Base-by-base conservation (phyloP, 495 filamentous ascomycete genomes). In the Trichoderma asperelloides region DNA sequence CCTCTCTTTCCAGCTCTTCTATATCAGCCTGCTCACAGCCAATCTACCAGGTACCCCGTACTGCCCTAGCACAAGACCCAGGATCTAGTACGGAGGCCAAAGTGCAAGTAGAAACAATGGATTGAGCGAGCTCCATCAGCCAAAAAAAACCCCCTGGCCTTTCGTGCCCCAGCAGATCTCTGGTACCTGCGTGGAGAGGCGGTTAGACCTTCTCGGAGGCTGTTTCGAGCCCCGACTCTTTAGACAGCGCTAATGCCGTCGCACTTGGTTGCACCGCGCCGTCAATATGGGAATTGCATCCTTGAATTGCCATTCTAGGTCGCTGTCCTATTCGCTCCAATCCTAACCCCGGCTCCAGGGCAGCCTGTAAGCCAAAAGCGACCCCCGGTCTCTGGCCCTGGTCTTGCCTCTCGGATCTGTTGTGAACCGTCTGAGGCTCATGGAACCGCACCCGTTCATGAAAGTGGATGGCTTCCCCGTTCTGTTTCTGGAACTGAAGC, bases 351-450 rank as follows among this genome's bases (percentile, higher is more conserved):
- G 9, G 55, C 27, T 57, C 21, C 27, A 13, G 12, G 55, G 27
- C 27, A 5, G 23, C 55, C 55, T 30, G 23, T 30, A 60, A 16
- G 55, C 27, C 55, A 28, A 30, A 30, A 60, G 11, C 13, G 43
- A 15, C 27, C 55, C 55, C 55, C 55, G 11, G 55, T 60, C 27
- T 28, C 23, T 60, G 55, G 55, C 55, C 55, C 55, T 60, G 55
- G 55, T 60, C 28, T 16, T 60, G 55, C 25, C 28, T 13, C 55
- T 60, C 55, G 55, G 55, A 60, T 60, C 55, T 23, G 25, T 60
- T 2, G 12, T 30, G 55, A 60, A 60, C 55, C 55, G 55, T 60
- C n/a, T 60, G 55, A 60, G 23, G 55, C 55, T 60, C 55, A 60
- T 30, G 27, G 55, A 27, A 60, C 25, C 9, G 25, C 55, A 15